Percentiles rank a stretch among this genome's conserved stretches.
These are phyloP conservation scores for Penicillium sp. DNA, from an alignment of 2,329 filamentous ascomycete genomes.

Conservation along the genomic window DNA sequence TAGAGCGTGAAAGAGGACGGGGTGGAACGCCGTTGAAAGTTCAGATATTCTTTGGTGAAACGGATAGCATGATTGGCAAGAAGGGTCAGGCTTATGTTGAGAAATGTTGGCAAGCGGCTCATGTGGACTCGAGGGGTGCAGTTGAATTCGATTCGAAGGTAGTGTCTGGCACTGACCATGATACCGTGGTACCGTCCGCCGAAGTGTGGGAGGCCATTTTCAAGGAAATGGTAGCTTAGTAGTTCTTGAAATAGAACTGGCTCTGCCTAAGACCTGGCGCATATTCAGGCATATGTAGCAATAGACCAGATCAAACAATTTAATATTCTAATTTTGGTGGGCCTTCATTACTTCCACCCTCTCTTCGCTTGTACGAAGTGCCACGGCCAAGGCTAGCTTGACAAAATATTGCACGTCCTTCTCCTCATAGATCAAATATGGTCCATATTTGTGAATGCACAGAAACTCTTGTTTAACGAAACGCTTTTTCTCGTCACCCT, in stretches of 20 bases:
- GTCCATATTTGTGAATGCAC: no score
- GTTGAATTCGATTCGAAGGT: slow-evolving; percentile 36
- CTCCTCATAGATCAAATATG: no score
- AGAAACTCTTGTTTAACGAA: no score
- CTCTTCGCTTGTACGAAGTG: no score
- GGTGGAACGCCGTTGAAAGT: slow-evolving; percentile 24
- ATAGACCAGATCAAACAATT: no score
- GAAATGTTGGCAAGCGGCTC: slow-evolving; percentile 35
- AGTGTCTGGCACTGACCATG: slow-evolving; percentile 42
- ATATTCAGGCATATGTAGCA: neutral
- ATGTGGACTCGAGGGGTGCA: slow-evolving; percentile 23
- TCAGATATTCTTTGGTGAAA: slow-evolving; percentile 36
- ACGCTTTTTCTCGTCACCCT: no score
- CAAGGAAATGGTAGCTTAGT: neutral
- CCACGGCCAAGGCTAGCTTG: no score
- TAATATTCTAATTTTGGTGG: no score
- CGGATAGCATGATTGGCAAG: slow-evolving; percentile 45
- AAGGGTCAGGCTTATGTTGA: slow-evolving; percentile 46
- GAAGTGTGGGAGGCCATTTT: slow-evolving; percentile 20
- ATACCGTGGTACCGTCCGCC: slow-evolving; percentile 25
- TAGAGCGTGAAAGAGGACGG: neutral
- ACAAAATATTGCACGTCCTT: no score
- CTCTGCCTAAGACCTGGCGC: neutral
- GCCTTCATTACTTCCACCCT: no score
- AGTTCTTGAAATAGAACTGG: neutral